Percentiles rank a stretch among this genome's conserved stretches.
phyloP scores from a whole-genome alignment of 2,329 filamentous ascomycete species.

The Cladorrhinum sp. region DNA sequence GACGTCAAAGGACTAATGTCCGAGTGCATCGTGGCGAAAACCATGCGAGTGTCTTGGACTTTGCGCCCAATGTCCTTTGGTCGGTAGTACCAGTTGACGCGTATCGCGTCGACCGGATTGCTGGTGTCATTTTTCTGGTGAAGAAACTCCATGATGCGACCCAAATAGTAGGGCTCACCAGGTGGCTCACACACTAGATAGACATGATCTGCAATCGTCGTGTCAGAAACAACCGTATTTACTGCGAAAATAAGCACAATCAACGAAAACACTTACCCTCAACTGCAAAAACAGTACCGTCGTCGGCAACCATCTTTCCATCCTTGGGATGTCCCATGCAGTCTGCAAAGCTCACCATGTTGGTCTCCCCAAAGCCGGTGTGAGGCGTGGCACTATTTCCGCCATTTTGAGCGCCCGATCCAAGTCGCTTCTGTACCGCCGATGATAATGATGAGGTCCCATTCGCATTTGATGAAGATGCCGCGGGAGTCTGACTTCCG shows the following conservation, averaged over 20 bases:
- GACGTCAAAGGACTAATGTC: conserved; percentile 91
- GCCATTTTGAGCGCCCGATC: conserved; percentile 20
- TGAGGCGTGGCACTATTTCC: conserved; percentile 17
- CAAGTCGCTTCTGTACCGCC: conserved; percentile 31
- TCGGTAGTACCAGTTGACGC: conserved; percentile 98
- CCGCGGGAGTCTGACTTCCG: conserved; percentile 28
- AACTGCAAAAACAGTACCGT: conserved; percentile 76
- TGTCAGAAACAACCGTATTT: conserved; percentile 22
- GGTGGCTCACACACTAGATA: conserved; percentile 97
- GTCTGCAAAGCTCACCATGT: conserved; percentile 84
- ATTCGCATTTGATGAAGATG: conserved; percentile 6
- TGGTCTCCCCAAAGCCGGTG: conserved; percentile 60
- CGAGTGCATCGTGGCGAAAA: conserved; percentile 98
- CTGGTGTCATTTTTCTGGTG: conserved; percentile 71
- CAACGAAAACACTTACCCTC: conserved; percentile 66
- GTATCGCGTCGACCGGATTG: conserved; percentile 76
- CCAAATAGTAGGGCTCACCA: conserved; percentile 95
- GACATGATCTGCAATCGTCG: conserved; percentile 60
- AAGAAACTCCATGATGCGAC: conserved; percentile 97
- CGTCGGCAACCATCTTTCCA: conserved; percentile 80
- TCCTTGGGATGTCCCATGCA: conserved; percentile 66
- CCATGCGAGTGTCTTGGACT: conserved; percentile 81
- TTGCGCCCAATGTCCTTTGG: conserved; percentile 94
- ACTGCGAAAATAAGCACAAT: conserved; percentile 5
- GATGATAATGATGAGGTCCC: conserved; percentile 20